phyloP scores from a whole-genome alignment of 257 asterid genomes.

The Penstemon barbatus region DNA sequence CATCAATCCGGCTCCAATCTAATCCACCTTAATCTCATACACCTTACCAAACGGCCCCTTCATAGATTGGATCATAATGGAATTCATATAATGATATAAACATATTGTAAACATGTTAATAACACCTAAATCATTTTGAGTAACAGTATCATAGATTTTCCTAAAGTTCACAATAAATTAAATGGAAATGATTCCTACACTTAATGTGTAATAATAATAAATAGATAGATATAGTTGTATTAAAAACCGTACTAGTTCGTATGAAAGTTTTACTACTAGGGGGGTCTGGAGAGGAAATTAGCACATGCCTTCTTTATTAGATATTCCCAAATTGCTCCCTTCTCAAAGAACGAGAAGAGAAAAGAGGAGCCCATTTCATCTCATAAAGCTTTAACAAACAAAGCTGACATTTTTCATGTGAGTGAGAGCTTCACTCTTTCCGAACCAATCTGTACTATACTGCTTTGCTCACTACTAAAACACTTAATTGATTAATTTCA shows the following conservation, averaged over 20 bases:
- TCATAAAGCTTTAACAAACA: not conserved
- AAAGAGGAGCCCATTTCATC: conserved; percentile 8
- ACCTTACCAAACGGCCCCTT: too few relatives aligned
- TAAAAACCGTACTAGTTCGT: not conserved
- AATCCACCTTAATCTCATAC: too few relatives aligned
- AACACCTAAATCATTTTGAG: not conserved
- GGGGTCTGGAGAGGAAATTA: not conserved
- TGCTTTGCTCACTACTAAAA: not conserved
- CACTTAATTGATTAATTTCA: not conserved
- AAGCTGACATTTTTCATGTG: conserved; percentile 28
- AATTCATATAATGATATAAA: not conserved
- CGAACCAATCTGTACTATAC: conserved; percentile 11
- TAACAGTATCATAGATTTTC: too few relatives aligned
- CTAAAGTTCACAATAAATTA: too few relatives aligned
- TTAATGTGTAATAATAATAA: too few relatives aligned
- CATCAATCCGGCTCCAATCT: too few relatives aligned
- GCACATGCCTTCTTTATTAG: conserved; percentile 41
- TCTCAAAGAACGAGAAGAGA: conserved; percentile 3
- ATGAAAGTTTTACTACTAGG: not conserved
- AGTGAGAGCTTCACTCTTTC: conserved; percentile 10
- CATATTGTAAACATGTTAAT: conserved; percentile 20
- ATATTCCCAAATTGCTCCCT: conserved; percentile 32
- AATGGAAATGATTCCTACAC: too few relatives aligned
- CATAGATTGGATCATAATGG: too few relatives aligned
- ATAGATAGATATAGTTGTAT: too few relatives aligned